These are phyloP conservation scores for Globisporangium alternatum DNA, from an alignment of 352 stramenopile genomes.

Conservation along the genomic window DNA sequence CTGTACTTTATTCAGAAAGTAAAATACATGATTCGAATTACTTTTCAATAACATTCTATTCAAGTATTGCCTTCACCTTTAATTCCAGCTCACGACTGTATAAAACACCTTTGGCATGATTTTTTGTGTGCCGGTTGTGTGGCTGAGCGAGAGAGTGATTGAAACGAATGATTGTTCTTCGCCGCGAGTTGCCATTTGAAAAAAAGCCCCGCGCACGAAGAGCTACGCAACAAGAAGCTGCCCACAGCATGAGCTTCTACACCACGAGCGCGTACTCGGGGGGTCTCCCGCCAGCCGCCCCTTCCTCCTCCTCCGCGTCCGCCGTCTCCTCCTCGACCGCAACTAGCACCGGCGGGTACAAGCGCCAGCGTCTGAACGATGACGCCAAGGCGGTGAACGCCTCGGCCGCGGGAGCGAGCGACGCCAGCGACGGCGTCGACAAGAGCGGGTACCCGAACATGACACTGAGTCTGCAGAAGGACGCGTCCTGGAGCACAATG, in stretches of 20 bases:
- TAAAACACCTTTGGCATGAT: too few species aligned
- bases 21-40: not conserved
- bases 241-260: slow-evolving; percentile 9
- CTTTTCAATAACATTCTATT: too few species aligned
- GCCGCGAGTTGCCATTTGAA: slow-evolving; percentile 16
- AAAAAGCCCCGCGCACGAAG: slow-evolving; percentile 14
- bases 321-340: not conserved
- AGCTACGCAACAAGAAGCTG: slow-evolving; percentile 4
- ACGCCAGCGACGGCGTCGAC: slow-evolving; percentile 6
- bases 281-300: not conserved
- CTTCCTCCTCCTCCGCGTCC: not conserved
- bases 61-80: too few species aligned
- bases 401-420: slow-evolving; percentile 1
- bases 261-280: slow-evolving; percentile 4
- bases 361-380: slow-evolving; percentile 59
- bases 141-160: slow-evolving; percentile 16
- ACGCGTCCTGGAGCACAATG: slow-evolving; percentile 66
- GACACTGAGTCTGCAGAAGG: slow-evolving; percentile 64
- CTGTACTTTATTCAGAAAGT: too few species aligned
- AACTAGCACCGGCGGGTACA: slow-evolving; percentile 23
- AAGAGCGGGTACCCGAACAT: slow-evolving; percentile 45
- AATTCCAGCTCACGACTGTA: too few species aligned
- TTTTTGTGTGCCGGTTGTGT: slow-evolving; percentile 7
- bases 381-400: slow-evolving; percentile 20
- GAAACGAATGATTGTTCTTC: slow-evolving; percentile 20